These are phyloP conservation scores for Ceriops decandra DNA, from an alignment of 345 rosid species.

Conservation along the genomic window DNA sequence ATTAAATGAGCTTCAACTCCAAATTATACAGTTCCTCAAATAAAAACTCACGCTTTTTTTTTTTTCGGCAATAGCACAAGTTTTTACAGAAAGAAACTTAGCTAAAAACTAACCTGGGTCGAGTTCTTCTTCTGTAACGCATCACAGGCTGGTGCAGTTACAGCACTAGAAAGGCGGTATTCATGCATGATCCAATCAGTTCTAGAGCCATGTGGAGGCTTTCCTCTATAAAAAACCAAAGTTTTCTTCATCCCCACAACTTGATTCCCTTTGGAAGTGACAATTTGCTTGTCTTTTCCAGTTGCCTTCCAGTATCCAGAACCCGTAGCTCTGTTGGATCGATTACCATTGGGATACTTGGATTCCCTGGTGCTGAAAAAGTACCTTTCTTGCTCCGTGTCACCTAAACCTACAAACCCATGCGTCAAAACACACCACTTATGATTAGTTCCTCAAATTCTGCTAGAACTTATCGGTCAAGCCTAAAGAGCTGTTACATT, in stretches of 20 bases:
- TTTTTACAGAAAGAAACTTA: background rate
- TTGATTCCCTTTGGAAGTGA: constrained; percentile 52
- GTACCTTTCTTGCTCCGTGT: constrained; percentile 84
- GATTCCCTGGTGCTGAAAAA: constrained; percentile 90
- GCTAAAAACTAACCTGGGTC: constrained; percentile 32
- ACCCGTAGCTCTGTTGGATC: constrained; percentile 77
- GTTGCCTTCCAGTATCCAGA: constrained; percentile 98
- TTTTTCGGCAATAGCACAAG: background rate
- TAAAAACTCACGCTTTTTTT: background rate
- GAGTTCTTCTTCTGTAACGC: constrained; percentile 27
- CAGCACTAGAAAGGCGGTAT: constrained; percentile 53
- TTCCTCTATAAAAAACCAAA: constrained; percentile 92
- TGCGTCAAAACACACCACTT: constrained; percentile 1
- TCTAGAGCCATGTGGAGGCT: constrained; percentile 74
- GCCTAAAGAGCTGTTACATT: background rate
- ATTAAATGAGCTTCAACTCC: background rate
- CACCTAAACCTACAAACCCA: constrained; percentile 46
- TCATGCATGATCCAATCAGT: constrained; percentile 99
- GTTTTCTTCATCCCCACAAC: constrained; percentile 92
- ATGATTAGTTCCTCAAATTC: background rate
- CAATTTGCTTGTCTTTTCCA: constrained; percentile 76
- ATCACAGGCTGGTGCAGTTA: constrained; percentile 15
- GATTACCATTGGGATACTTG: constrained; percentile 86
- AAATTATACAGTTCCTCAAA: background rate
- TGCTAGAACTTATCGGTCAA: background rate